Evolutionary conservation across 352 stramenopile species (phyloP), one percentile per base, ranked within the genome.

Genomic region (Aphanomyces invadans): DNA sequence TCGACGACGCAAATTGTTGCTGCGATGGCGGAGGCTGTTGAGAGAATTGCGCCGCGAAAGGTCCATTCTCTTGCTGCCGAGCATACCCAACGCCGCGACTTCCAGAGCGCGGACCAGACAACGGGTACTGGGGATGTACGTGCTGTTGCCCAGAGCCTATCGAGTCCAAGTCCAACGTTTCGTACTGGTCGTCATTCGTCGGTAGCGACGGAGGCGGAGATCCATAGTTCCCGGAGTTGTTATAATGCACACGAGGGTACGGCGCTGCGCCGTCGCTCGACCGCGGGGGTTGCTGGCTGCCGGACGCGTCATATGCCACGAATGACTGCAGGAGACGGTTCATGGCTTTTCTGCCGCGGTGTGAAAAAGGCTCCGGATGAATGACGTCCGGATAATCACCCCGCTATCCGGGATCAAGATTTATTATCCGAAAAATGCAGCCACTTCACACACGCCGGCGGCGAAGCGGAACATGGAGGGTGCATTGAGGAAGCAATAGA

Each of bases 151-250:
- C 36, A 15, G 36, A 15, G 21, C 49, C 49, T 19, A 57, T 57
- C 4, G 49, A 32, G 23, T 57, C 49, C 17, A 57, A 32, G 25
- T 57, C 49, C 49, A 57, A 38, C 21, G 49, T 57, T 32, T 57
- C 49, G 25, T 57, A 57, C 49, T 57, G 49, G 23, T 57, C 49
- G 5, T 57, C 49, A 26, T 38, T 57, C 49, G 29, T n/a, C 0
- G 49, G 49, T 26, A 57, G 21, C 1, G 49, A 29, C 19, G 49
- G 23, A 21, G 49, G 49, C n/a, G 39, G 39, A 12, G 46, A n/a
- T 7, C 36, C 36, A 42, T 42, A 42, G 36, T 42, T 42, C 36
- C 7, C 36, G 36, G 36, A 15, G 15, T 7, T 42, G 15, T 42
- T 42, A 42, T 42, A 15, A 42, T 42, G 36, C 15, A 7, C 36